Evolutionary conservation across 1,284 basidiomycete genomes (phyloP).

Genomic region (Quambalaria eucalypti): DNA sequence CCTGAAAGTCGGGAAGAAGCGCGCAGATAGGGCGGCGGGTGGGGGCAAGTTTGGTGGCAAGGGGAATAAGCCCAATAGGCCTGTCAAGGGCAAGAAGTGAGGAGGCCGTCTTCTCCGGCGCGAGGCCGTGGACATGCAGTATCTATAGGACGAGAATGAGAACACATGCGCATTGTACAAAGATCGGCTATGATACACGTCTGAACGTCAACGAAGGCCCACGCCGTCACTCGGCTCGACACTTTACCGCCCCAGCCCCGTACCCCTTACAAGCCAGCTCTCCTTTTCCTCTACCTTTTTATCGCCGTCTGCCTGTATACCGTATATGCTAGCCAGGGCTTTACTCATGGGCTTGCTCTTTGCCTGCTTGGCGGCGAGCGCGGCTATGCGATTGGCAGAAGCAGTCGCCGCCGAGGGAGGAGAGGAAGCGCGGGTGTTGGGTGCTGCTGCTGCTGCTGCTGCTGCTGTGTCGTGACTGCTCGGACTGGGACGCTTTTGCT

Average conservation of each 20-base stretch:
- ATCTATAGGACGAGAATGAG: too few relatives aligned
- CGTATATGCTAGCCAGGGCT: constrained; percentile 5
- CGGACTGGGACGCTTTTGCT: background rate
- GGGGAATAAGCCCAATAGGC: background rate
- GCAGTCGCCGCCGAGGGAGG: background rate
- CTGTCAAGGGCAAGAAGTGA: background rate
- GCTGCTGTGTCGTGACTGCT: background rate
- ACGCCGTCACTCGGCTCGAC: background rate
- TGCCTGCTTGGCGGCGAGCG: background rate
- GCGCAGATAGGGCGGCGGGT: background rate
- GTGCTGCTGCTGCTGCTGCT: background rate
- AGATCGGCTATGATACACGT: too few relatives aligned
- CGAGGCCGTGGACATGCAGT: background rate
- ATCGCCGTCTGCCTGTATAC: constrained; percentile 3
- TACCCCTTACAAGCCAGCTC: background rate
- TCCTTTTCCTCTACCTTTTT: constrained; percentile 1
- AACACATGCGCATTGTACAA: too few relatives aligned
- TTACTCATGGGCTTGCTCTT: constrained; percentile 2
- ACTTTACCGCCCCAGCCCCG: background rate
- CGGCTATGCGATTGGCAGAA: background rate
- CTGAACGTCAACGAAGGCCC: too few relatives aligned
- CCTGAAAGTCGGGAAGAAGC: background rate
- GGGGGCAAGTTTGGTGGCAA: background rate
- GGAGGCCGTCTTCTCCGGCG: background rate
- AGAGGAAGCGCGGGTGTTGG: background rate